phyloP scores from a whole-genome alignment of 2,329 filamentous ascomycete genomes.

The Annulohypoxylon truncatum region DNA sequence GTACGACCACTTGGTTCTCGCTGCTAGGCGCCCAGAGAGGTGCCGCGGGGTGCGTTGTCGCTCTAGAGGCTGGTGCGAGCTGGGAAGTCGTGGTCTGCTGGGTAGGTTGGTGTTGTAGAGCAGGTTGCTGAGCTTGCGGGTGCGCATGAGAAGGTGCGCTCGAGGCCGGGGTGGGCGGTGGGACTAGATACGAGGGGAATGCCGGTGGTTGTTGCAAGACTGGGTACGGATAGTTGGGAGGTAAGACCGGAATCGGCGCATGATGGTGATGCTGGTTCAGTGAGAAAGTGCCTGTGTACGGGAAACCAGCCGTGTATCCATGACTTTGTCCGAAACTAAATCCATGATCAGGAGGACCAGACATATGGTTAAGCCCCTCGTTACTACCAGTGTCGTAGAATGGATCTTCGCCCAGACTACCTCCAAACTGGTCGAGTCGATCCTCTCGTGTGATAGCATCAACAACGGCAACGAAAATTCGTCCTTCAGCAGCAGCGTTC shows the following conservation, averaged over 20 bases:
- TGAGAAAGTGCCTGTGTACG: not conserved
- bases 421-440: conserved; percentile 2
- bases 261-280: not conserved
- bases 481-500: conserved; percentile 15
- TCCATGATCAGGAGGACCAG: not conserved
- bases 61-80: not conserved
- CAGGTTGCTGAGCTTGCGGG: not conserved
- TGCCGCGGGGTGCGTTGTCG: not conserved
- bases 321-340: not conserved
- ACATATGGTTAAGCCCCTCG: not conserved
- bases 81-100: not conserved
- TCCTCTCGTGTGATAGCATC: conserved; percentile 14
- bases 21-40: not conserved
- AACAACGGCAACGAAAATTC: conserved; percentile 3
- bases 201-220: not conserved
- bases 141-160: not conserved
- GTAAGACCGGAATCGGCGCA: not conserved
- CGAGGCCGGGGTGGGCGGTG: not conserved
- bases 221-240: not conserved
- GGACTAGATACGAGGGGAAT: not conserved
- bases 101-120: not conserved
- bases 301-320: not conserved
- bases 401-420: conserved; percentile 19
- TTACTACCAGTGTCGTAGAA: conserved; percentile 24
- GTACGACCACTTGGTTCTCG: conserved; percentile 12